Conservation (phyloP, 768 basidiomycete genomes). For the Russula dissimulans region DNA sequence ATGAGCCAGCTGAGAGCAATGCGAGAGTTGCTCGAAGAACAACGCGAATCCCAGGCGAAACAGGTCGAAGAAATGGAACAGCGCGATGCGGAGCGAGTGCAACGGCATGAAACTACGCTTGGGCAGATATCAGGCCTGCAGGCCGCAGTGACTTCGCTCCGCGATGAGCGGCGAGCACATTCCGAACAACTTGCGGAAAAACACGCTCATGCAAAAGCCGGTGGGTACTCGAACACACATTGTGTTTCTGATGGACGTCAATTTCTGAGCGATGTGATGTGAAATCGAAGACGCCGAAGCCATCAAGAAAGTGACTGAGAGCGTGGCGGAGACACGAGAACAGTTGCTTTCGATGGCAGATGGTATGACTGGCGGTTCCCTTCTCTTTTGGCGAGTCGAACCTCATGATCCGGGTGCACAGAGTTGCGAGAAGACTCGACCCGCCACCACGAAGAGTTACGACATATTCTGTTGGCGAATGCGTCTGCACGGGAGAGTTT, state of each 20-base stretch:
- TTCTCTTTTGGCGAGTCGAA: neutral
- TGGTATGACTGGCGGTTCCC: neutral
- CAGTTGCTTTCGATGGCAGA: neutral
- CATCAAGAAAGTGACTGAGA: neutral
- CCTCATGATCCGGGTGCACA: neutral
- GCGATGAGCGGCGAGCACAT: slow-evolving; percentile 1
- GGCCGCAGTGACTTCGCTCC: slow-evolving; percentile 3
- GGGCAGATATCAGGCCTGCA: slow-evolving; percentile 5
- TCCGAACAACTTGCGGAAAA: slow-evolving; percentile 3
- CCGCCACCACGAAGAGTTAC: slow-evolving; percentile 17
- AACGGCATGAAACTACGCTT: neutral
- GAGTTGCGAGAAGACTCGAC: slow-evolving; percentile 14
- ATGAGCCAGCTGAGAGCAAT: slow-evolving; percentile 13
- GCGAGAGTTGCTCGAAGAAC: neutral
- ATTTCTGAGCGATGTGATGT: neutral
- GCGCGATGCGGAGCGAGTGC: slow-evolving; percentile 2
- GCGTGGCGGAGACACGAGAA: slow-evolving; percentile 4
- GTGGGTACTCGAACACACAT: neutral
- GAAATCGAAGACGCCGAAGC: neutral
- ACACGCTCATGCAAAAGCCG: slow-evolving; percentile 1
- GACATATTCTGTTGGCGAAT: slow-evolving; percentile 13
- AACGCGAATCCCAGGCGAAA: slow-evolving; percentile 1
- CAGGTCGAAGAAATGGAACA: slow-evolving; percentile 1
- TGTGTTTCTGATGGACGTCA: neutral
- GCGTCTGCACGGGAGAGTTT: slow-evolving; percentile 20